Percentiles rank a stretch among this genome's conserved stretches.
These are phyloP conservation scores for Fusarium cicatricum DNA, from an alignment of 2,329 filamentous ascomycete genomes.

Conservation along the genomic window DNA sequence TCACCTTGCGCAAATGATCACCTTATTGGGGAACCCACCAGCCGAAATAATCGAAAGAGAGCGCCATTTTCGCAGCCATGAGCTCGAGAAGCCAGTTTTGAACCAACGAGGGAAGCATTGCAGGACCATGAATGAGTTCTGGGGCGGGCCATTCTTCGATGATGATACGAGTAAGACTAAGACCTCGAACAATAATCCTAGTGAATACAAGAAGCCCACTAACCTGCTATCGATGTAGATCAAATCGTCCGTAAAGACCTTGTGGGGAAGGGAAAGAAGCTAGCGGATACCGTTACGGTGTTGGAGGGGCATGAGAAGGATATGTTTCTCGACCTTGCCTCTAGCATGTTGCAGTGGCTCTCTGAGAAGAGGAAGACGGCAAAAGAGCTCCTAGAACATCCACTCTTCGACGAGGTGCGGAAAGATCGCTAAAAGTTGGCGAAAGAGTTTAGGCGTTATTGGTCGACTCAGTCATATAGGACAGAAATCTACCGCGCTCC, in stretches of 20 bases:
- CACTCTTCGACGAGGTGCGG: slow-evolving; percentile 24
- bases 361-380: slow-evolving; percentile 39
- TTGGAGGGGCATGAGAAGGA: slow-evolving; percentile 32
- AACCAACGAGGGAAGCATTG: slow-evolving; percentile 2
- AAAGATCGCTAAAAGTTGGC: slow-evolving; percentile 2
- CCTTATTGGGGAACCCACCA: slow-evolving; percentile 29
- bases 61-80: slow-evolving; percentile 15
- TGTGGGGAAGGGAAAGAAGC: not conserved
- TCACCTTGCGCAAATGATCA: slow-evolving; percentile 34
- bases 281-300: slow-evolving; percentile 31
- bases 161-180: slow-evolving; percentile 10
- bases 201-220: not conserved
- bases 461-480: too few relatives aligned
- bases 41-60: slow-evolving; percentile 22
- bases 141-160: slow-evolving; percentile 32
- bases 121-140: slow-evolving; percentile 35
- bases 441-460: too few relatives aligned
- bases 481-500: too few relatives aligned
- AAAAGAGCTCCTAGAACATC: slow-evolving; percentile 34
- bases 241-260: slow-evolving; percentile 21
- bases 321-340: slow-evolving; percentile 34
- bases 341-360: slow-evolving; percentile 39
- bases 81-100: slow-evolving; percentile 5
- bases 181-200: not conserved
- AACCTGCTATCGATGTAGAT: not conserved